Base-by-base conservation (phyloP, 2,329 filamentous ascomycete genomes). In the Cordyceps cicadae region DNA sequence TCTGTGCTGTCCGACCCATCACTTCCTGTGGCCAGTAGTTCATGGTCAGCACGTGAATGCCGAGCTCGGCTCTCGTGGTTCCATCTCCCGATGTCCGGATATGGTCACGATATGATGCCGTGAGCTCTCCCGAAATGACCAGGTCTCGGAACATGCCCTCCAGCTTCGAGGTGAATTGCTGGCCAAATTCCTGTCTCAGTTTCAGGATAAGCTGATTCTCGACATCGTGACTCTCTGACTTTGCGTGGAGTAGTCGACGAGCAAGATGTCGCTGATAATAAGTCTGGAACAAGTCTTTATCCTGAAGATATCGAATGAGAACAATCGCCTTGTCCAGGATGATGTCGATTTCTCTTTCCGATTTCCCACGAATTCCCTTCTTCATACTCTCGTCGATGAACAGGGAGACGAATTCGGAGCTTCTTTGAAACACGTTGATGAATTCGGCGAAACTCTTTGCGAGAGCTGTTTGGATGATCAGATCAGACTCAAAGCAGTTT, bases 101-200 rank as follows among this genome's bases (percentile, higher is more conserved):
- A 64, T 93, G 84, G 17, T 83, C 81, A 65, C 87, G 88, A 76
- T 95, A 97, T 60, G 83, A 85, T 14, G 85, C 76, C 0, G 89
- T 91, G 29, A 97, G 81, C 65, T 96, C 93, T 59, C 88, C 86
- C 0, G 92, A 97, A 14, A 92, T 86, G 17, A 87, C 85, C 84
- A 97, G 92, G 69, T 99, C 94, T 74, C 92, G 92, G 78, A 99
- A 97, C 92, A 99, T 97, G 65, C 92, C 89, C 70, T 99, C 94
- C 50, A 99, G 85, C 71, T 95, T 96, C 69, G 85, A 80, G 0
- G 94, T 97, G 71, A 97, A 97, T 66, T 92, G 87, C 71, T 95
- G 96, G 45, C 94, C 94, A 57, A 97, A 85, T 72, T 97, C 93
- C 70, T 94, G 85, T 81, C 97, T 97, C 92, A 99, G 97, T 64